phyloP scores from a whole-genome alignment of 2,329 filamentous ascomycete species.

The Monilinia fructicola region DNA sequence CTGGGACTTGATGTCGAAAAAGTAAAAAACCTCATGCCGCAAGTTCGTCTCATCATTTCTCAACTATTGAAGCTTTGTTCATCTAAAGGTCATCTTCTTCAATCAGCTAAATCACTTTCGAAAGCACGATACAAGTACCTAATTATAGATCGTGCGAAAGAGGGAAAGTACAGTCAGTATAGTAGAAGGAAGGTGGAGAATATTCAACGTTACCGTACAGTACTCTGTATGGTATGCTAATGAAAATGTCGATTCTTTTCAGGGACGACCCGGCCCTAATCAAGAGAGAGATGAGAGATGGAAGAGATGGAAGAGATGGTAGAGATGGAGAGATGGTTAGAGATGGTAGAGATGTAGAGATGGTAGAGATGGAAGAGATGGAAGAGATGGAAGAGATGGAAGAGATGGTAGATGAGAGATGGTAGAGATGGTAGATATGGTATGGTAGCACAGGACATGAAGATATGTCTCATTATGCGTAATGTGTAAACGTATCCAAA shows the following conservation, averaged over 20 bases:
- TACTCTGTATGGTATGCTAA: too few relatives aligned
- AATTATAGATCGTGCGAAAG: slow-evolving; percentile 16
- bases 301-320: too few relatives aligned
- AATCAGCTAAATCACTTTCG: background rate
- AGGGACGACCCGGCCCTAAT: slow-evolving; percentile 2
- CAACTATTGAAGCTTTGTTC: slow-evolving; percentile 21
- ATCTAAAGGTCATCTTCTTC: background rate
- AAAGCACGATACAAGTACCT: background rate
- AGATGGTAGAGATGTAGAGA: too few relatives aligned
- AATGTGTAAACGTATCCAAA: background rate
- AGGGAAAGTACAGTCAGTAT: too few relatives aligned
- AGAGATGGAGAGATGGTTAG: too few relatives aligned
- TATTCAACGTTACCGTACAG: slow-evolving; percentile 9
- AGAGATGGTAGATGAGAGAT: too few relatives aligned
- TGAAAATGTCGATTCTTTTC: background rate
- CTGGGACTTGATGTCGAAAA: background rate
- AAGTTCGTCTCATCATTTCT: slow-evolving; percentile 21
- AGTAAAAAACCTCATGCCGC: background rate
- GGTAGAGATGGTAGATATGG: too few relatives aligned
- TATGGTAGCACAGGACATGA: too few relatives aligned
- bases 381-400: background rate
- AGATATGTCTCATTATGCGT: background rate
- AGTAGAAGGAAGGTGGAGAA: slow-evolving; percentile 8
- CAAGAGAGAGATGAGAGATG: background rate
- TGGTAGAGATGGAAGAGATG: background rate